Conservation (phyloP, 371 early-diverging fungal genomes). For the Fennellomyces sp. region DNA sequence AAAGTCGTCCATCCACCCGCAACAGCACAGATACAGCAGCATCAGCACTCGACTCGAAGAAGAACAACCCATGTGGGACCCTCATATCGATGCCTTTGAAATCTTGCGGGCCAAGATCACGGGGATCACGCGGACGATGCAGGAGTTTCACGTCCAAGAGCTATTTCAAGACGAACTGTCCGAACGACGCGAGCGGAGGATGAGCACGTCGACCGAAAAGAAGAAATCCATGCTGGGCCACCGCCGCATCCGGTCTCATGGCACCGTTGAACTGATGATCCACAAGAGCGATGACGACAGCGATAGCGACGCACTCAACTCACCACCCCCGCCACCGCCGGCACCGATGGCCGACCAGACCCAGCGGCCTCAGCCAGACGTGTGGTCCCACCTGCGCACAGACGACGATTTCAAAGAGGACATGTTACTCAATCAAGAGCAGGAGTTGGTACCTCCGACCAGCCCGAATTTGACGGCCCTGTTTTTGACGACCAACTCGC, state of each 20-base stretch:
- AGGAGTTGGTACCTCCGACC: constrained; percentile 9
- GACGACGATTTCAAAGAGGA: constrained; percentile 18
- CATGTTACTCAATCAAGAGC: neutral
- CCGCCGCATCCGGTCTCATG: constrained; percentile 16
- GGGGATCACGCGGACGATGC: constrained; percentile 49
- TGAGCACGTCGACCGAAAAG: constrained; percentile 7
- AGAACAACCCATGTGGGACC: constrained; percentile 30
- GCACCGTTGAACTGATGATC: constrained; percentile 5
- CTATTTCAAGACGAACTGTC: constrained; percentile 37
- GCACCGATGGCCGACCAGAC: constrained; percentile 9
- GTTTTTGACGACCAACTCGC: constrained; percentile 38
- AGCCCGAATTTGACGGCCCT: constrained; percentile 28
- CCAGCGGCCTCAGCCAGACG: constrained; percentile 2
- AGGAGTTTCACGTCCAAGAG: constrained; percentile 49
- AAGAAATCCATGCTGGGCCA: constrained; percentile 3
- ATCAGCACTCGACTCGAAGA: constrained; percentile 4
- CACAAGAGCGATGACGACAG: constrained; percentile 4
- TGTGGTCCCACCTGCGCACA: constrained; percentile 18
- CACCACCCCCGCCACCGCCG: constrained; percentile 21
- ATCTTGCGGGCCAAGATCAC: constrained; percentile 49
- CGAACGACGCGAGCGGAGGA: constrained; percentile 15
- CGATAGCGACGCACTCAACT: constrained; percentile 3
- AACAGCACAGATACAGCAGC: constrained; percentile 6
- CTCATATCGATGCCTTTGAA: constrained; percentile 50
- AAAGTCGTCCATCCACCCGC: constrained; percentile 27